Conservation (phyloP, 2,329 filamentous ascomycete species). For the Monilinia polystroma region DNA sequence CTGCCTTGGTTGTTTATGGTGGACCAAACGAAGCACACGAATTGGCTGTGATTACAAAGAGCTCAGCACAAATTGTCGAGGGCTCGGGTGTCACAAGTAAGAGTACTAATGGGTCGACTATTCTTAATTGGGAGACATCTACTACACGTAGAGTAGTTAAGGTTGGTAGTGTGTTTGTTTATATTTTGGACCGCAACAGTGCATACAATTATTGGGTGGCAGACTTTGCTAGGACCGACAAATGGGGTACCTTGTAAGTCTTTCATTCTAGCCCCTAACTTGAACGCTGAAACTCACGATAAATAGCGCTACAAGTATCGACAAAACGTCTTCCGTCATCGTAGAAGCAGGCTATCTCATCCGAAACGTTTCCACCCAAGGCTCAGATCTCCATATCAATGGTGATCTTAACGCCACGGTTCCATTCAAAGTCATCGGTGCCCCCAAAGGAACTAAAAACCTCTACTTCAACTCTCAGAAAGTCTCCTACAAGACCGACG, state of each 20-base stretch:
- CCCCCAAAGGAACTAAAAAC: conserved; percentile 50
- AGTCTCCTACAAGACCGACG: conserved; percentile 43
- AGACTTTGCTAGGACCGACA: conserved; percentile 48
- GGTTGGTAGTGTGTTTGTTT: conserved; percentile 42
- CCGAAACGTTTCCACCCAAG: conserved; percentile 57
- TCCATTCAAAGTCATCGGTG: conserved; percentile 66
- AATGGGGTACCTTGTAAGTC: conserved; percentile 40
- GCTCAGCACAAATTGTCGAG: conserved; percentile 40
- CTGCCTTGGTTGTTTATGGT: conserved; percentile 63
- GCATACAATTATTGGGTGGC: conserved; percentile 71
- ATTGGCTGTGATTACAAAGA: conserved; percentile 48
- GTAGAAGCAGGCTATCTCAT: conserved; percentile 64
- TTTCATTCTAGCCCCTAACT: not conserved
- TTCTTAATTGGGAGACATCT: conserved; percentile 56
- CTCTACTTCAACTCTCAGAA: conserved; percentile 61
- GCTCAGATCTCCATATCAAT: conserved; percentile 57
- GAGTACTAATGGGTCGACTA: conserved; percentile 46
- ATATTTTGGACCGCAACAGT: conserved; percentile 55
- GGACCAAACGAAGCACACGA: conserved; percentile 63
- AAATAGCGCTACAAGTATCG: conserved; percentile 36
- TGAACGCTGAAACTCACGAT: conserved; percentile 15
- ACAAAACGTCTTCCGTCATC: conserved; percentile 51
- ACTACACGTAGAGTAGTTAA: conserved; percentile 52
- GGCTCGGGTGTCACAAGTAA: conserved; percentile 38
- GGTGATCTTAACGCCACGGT: conserved; percentile 73